Evolutionary conservation across 1,284 basidiomycete species (phyloP).

Genomic region (Rhodotorula sp.): DNA sequence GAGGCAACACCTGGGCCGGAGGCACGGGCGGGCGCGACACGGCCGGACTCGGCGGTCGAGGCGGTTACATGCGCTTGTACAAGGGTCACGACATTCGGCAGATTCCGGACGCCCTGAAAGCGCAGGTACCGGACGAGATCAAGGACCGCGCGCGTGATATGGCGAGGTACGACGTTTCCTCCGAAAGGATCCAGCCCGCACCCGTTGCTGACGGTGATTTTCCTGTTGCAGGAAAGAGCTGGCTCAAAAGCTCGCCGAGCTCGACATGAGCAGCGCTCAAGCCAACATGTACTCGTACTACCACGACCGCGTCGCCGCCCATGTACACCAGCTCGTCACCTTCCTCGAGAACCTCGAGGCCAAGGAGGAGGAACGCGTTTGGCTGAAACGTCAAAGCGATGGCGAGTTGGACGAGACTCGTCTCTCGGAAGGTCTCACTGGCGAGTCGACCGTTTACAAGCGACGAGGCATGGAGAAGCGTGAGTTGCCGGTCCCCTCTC

Average conservation of each 20-base stretch:
- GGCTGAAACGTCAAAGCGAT: conserved; percentile 50
- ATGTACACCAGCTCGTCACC: conserved; percentile 34
- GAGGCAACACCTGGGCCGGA: conserved; percentile 51
- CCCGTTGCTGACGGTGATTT: too few relatives aligned
- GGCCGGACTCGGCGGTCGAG: conserved; percentile 48
- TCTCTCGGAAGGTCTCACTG: conserved; percentile 49
- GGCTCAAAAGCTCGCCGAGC: conserved; percentile 46
- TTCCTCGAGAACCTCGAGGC: conserved; percentile 47
- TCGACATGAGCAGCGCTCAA: conserved; percentile 49
- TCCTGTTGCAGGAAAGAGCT: conserved; percentile 43
- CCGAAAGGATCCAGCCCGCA: too few relatives aligned
- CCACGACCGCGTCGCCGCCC: conserved; percentile 32
- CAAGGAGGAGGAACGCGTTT: conserved; percentile 49
- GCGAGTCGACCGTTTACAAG: conserved; percentile 50
- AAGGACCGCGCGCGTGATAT: conserved; percentile 49
- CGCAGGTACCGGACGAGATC: conserved; percentile 47
- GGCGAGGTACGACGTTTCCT: conserved; percentile 38
- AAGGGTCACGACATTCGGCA: conserved; percentile 48
- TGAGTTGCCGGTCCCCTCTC: conserved; percentile 5
- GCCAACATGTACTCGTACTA: conserved; percentile 44
- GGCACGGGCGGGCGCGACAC: conserved; percentile 50
- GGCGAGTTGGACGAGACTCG: conserved; percentile 51
- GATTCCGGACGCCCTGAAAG: conserved; percentile 47
- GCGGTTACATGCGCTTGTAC: conserved; percentile 35
- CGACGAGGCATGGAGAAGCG: conserved; percentile 34